Evolutionary conservation across 371 early-diverging fungal genomes (phyloP).

Genomic region (Zychaea mexicana): DNA sequence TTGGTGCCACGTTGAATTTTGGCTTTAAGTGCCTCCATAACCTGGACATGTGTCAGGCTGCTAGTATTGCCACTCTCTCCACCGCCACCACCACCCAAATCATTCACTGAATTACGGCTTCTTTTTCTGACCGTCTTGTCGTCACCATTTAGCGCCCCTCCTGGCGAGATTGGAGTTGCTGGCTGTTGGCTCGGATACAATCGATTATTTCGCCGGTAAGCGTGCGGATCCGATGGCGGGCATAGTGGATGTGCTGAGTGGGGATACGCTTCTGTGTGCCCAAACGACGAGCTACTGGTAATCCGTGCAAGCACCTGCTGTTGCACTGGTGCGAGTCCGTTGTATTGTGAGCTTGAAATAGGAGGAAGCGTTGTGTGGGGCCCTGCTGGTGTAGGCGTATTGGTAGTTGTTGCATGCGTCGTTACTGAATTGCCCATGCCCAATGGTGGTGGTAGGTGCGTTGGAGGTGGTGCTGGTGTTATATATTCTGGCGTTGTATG

Average conservation of each 20-base stretch:
- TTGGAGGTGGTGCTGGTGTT: slow-evolving; percentile 2
- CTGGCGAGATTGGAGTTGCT: slow-evolving; percentile 20
- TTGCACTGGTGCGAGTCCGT: slow-evolving; percentile 26
- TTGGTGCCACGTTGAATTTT: slow-evolving; percentile 38
- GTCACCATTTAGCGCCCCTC: not conserved
- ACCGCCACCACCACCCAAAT: not conserved
- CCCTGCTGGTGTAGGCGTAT: not conserved
- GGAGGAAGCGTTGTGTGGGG: not conserved
- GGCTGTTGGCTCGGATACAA: slow-evolving; percentile 12
- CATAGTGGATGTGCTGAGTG: slow-evolving; percentile 47
- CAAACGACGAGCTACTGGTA: slow-evolving; percentile 27
- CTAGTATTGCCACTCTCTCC: not conserved
- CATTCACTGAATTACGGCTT: not conserved
- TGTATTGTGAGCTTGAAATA: not conserved
- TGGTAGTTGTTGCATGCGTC: not conserved
- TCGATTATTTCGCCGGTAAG: slow-evolving; percentile 12
- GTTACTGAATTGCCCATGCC: no score
- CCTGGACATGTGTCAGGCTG: slow-evolving; percentile 33
- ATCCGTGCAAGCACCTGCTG: slow-evolving; percentile 44
- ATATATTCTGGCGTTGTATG: not conserved
- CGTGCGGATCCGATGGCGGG: slow-evolving; percentile 13
- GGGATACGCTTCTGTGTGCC: slow-evolving; percentile 25
- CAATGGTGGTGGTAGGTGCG: slow-evolving; percentile 2
- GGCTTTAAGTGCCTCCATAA: slow-evolving; percentile 53
- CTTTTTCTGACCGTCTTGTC: not conserved